Evolutionary conservation across 257 asterid genomes (phyloP), one percentile per base, ranked within the genome.

Genomic region (Paulownia fortunei): DNA sequence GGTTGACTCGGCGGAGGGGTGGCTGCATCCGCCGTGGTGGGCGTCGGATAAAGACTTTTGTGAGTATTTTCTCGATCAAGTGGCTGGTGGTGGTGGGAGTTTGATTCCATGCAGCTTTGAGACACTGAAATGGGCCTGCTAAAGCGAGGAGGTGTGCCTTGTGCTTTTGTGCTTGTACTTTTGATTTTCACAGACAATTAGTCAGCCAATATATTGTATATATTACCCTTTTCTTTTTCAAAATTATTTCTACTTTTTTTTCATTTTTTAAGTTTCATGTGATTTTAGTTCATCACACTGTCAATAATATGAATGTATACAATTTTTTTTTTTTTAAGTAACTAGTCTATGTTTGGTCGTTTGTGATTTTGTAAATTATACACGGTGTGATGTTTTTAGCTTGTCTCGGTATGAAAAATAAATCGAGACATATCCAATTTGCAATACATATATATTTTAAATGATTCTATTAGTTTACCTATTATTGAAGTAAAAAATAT

Each of bases 11-110:
- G 88, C 78, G 11, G 96, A 90, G 73, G 91, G 89, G 41, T 88
- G 90, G 92, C 54, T 86, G 77, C 85, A 80, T 5, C 89, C 89
- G 54, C 88, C 92, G 81, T 90, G 88, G 90, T 86, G 90, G 91
- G 82, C 76, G 69, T 46, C 81, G 72, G 92, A 86, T 8, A 71
- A 62, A 21, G 90, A 90, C 41, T 82, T 87, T 16, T 84, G 60
- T 1, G 90, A 81, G 51, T 86, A 76, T 54, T 82, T 83, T 51
- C 78, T 72, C 41, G 93, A 88, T 30, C 85, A 84, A 27, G 74
- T 66, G 32, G 79, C 21, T n/a, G 87, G n/a, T 1, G 84, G 69
- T 27, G 85, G 85, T 41, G 89, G 85, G 72, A 63, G 58, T 79
- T 51, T 83, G 61, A 23, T 72, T 7, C 73, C 89, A 74, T 82